phyloP scores from a whole-genome alignment of 2,329 filamentous ascomycete genomes.

The Aspergillus fischeri region DNA sequence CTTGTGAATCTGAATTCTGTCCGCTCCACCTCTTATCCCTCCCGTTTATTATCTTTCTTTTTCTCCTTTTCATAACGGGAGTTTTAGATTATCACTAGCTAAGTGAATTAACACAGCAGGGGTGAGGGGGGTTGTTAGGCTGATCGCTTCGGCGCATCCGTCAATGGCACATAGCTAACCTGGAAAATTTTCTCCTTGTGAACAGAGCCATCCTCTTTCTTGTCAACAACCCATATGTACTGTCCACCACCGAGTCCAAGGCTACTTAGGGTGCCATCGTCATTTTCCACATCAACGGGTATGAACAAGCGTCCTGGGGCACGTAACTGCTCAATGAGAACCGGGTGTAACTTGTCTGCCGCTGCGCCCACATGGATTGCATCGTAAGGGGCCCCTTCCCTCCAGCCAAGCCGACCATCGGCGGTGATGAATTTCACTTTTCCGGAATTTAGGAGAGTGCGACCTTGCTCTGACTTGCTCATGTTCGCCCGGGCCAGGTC shows the following conservation, averaged over 20 bases:
- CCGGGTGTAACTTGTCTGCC: constrained; percentile 66
- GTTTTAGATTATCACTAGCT: background rate
- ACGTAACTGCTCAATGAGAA: constrained; percentile 71
- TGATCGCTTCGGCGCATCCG: constrained; percentile 50
- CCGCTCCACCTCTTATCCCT: background rate
- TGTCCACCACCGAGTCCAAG: constrained; percentile 40
- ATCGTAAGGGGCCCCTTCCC: constrained; percentile 66
- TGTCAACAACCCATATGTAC: constrained; percentile 62
- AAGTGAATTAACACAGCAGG: background rate
- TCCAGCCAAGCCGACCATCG: constrained; percentile 67
- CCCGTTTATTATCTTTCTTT: background rate
- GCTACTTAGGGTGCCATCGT: constrained; percentile 16
- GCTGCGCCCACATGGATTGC: constrained; percentile 94
- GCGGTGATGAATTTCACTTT: constrained; percentile 69
- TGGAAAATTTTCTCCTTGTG: constrained; percentile 55
- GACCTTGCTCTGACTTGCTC: constrained; percentile 57
- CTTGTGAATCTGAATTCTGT: background rate
- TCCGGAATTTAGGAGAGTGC: constrained; percentile 57
- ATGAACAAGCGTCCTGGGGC: constrained; percentile 70
- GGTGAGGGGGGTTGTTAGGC: background rate
- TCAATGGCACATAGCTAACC: constrained; percentile 62
- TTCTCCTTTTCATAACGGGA: background rate
- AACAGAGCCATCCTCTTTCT: constrained; percentile 55
- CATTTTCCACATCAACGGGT: constrained; percentile 51
- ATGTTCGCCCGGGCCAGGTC: constrained; percentile 64